A percentile compares a stretch with the other conserved stretches of the same genome.
Evolutionary conservation across 2,329 filamentous ascomycete genomes (phyloP).

Genomic region (Colletotrichum truncatum): DNA sequence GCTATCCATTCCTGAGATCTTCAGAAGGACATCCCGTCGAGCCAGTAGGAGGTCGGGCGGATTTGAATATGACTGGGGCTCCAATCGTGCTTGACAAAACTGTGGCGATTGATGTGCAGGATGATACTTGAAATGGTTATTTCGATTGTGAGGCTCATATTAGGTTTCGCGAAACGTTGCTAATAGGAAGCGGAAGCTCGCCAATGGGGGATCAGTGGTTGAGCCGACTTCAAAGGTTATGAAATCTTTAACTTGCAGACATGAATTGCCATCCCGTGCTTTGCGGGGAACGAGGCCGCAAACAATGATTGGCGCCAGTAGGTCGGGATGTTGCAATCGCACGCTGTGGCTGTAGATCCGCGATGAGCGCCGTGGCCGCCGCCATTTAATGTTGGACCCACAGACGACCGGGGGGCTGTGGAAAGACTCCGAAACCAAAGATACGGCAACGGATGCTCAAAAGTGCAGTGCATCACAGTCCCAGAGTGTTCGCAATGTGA

Average conservation of each 20-base stretch:
- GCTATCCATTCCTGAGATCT: background rate
- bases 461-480: background rate
- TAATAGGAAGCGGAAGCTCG: background rate
- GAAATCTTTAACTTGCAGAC: slow-evolving; percentile 19
- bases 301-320: slow-evolving; percentile 4
- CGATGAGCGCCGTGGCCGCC: slow-evolving; percentile 11
- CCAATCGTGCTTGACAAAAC: background rate
- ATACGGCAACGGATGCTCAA: background rate
- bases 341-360: slow-evolving; percentile 15
- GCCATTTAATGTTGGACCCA: slow-evolving; percentile 17
- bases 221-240: slow-evolving; percentile 20
- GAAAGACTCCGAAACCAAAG: slow-evolving; percentile 9
- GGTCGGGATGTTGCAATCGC: slow-evolving; percentile 3
- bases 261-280: background rate
- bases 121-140: background rate
- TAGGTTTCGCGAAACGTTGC: background rate
- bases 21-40: background rate
- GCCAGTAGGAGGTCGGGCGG: background rate
- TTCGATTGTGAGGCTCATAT: background rate
- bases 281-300: slow-evolving; percentile 15
- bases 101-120: background rate
- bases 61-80: background rate
- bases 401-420: background rate
- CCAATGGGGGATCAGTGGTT: background rate
- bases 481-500: background rate